Evolutionary conservation across 768 basidiomycete genomes (phyloP).

Genomic region (Terana coerulea): DNA sequence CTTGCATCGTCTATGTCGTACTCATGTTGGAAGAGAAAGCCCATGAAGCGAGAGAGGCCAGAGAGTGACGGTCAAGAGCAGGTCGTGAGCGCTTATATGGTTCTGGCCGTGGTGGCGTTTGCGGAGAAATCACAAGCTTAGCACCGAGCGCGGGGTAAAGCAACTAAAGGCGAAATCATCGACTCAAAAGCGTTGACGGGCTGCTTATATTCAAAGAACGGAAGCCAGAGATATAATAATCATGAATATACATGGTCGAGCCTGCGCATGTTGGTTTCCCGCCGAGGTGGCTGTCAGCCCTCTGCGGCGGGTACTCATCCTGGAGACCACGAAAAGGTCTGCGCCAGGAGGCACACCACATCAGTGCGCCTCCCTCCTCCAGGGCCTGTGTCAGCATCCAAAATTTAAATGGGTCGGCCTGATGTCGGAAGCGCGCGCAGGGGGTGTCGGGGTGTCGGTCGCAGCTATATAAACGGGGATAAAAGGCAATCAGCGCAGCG

Average conservation of each 20-base stretch:
- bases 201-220: too few species aligned
- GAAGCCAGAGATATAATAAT: too few species aligned
- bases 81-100: neutral
- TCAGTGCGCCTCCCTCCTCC: conserved; percentile 4
- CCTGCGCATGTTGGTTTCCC: conserved; percentile 12
- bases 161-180: too few species aligned
- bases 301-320: conserved; percentile 6
- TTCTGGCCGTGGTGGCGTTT: too few species aligned
- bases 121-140: too few species aligned
- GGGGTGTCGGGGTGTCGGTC: neutral
- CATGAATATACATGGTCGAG: too few species aligned
- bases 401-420: neutral
- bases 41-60: neutral
- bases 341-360: conserved; percentile 5
- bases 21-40: neutral
- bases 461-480: neutral
- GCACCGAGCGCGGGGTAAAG: too few species aligned
- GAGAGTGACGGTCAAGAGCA: neutral
- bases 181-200: too few species aligned
- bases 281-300: neutral
- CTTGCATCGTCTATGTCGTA: neutral
- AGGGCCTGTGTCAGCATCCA: neutral
- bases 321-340: conserved; percentile 13
- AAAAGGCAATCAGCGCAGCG: neutral
- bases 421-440: neutral